Evolutionary conservation across 495 filamentous ascomycete species (phyloP).

Genomic region (Penicillium longicatenatum): DNA sequence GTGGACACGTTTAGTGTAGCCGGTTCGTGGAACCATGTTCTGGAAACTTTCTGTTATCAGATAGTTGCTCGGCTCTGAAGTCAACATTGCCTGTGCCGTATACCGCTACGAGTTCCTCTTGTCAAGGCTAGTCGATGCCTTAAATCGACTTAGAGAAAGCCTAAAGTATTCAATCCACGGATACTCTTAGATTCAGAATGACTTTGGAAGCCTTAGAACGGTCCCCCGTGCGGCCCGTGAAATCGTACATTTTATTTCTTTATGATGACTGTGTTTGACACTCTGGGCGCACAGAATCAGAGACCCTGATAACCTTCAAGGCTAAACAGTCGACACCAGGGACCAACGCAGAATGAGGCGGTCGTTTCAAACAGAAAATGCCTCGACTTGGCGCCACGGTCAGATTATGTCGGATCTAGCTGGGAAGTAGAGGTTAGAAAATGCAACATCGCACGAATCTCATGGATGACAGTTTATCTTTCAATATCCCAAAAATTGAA

Average conservation of each 20-base stretch:
- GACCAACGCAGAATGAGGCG: background rate
- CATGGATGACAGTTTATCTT: background rate
- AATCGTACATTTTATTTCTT: background rate
- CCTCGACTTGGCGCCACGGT: background rate
- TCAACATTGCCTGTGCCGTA: too few species aligned
- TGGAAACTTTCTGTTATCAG: background rate
- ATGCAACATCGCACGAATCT: background rate
- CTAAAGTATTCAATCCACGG: too few species aligned
- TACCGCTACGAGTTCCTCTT: too few species aligned
- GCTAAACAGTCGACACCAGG: background rate
- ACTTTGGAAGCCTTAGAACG: background rate
- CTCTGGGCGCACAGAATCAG: background rate
- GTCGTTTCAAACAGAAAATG: background rate
- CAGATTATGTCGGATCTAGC: background rate
- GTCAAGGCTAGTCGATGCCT: too few species aligned
- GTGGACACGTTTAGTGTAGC: constrained; percentile 4
- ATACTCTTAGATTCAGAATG: too few species aligned
- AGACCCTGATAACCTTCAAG: background rate
- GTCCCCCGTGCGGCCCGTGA: background rate
- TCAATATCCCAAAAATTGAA: too few species aligned
- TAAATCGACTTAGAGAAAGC: too few species aligned
- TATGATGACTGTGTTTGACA: background rate
- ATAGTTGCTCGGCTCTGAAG: too few species aligned
- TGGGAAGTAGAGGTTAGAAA: background rate
- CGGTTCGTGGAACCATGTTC: background rate